Base-by-base conservation (phyloP, 306 rosid genomes). In the Ziziphus jujuba region DNA sequence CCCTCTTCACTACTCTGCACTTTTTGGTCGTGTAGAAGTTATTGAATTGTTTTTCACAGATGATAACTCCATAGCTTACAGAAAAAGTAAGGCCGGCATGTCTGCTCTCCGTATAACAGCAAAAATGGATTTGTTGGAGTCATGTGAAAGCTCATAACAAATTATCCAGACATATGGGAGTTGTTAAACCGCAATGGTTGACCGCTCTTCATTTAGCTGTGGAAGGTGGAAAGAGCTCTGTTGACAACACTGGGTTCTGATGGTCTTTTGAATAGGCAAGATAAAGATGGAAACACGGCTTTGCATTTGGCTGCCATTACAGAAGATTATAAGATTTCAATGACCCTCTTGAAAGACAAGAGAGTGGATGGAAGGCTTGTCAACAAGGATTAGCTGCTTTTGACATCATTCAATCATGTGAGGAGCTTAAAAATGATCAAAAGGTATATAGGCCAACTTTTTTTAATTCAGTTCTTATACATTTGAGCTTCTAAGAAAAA, bases 81-180 rank as follows among this genome's bases (percentile, higher is more conserved):
- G 25, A 35, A 50, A 70, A 35, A 25, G 60, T 52, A 70, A 16
- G 8, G 4, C 60, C 21, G 67, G 67, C 36, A 31, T 70, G 51
- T 70, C 67, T 49, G 75, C 75, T 15, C 44, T 70, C 36, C 75
- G 60, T 36, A 51, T 70, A 16, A 59, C 75, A 14, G 67, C 67
- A 50, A 23, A 38, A 33, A 59, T 25, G 67, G 67, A 13, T 48
- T 36, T 36, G 52, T 49, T n/a, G 10, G 13, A 8, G 67, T 33
- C 25, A 60, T 70, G 61, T 5, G 14, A 44, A 13, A n/a, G 15
- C 52, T 70, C 9, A n/a, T 70, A 16, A 36, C 38, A 17, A 35
- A 21, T 9, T 60, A 60, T 63, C 67, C 67, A 11, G 75, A 70
- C 38, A 60, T 64, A 9, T 70, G 59, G 9, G 75, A 70, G 52